A percentile compares a stretch with the other conserved stretches of the same genome.
phyloP scores from a whole-genome alignment of 2,329 filamentous ascomycete genomes.

The Fusarium metavorans region DNA sequence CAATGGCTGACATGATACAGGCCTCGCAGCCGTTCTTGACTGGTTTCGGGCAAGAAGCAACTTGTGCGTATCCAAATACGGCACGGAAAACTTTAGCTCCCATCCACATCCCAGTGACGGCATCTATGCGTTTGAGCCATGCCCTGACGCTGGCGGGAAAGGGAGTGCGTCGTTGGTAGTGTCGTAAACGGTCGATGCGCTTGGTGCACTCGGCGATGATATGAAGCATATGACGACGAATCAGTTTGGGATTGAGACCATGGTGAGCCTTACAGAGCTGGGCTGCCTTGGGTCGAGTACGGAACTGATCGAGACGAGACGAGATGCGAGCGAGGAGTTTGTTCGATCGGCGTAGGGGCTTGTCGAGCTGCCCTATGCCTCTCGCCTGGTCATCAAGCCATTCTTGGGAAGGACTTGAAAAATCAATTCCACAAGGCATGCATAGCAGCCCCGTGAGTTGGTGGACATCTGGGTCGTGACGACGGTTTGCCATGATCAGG shows the following conservation, averaged over 20 bases:
- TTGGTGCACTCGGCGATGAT: conserved; percentile 57
- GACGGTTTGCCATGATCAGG: conserved; percentile 15
- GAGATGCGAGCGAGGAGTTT: conserved; percentile 49
- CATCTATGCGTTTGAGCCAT: conserved; percentile 46
- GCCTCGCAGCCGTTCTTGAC: conserved; percentile 61
- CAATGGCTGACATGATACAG: conserved; percentile 64
- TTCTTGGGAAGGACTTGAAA: conserved; percentile 45
- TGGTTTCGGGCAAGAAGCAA: conserved; percentile 35
- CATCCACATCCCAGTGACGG: conserved; percentile 54
- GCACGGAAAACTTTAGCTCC: conserved; percentile 49
- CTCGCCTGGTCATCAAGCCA: conserved; percentile 54
- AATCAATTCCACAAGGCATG: conserved; percentile 45
- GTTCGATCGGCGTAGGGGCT: conserved; percentile 43
- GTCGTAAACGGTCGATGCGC: conserved; percentile 46
- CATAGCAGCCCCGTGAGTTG: conserved; percentile 53
- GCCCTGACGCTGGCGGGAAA: conserved; percentile 15
- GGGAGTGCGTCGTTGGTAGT: conserved; percentile 26
- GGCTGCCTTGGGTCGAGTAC: conserved; percentile 45
- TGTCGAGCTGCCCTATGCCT: conserved; percentile 35
- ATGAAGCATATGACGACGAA: conserved; percentile 58
- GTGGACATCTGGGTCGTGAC: conserved; percentile 31
- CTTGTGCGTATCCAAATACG: conserved; percentile 49
- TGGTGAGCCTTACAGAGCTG: conserved; percentile 57
- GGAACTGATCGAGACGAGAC: conserved; percentile 43
- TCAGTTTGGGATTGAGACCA: conserved; percentile 55